These are phyloP conservation scores for Deinandra increscens DNA, from an alignment of 129 eudicot species.

Conservation along the genomic window DNA sequence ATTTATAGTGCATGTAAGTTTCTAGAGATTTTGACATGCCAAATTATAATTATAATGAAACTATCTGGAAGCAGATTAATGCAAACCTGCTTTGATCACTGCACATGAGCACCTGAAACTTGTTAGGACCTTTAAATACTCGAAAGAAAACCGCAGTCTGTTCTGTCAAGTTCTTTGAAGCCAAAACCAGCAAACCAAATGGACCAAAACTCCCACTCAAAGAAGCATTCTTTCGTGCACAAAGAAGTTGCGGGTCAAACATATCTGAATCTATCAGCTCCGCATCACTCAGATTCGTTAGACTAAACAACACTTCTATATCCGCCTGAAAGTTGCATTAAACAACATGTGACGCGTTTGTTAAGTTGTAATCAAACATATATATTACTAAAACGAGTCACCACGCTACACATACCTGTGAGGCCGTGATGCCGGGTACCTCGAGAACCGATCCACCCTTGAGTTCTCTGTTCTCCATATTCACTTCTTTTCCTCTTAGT, in stretches of 20 bases:
- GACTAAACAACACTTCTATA: slow-evolving; percentile 33
- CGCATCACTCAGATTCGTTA: slow-evolving; percentile 13
- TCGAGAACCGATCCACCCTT: slow-evolving; percentile 35
- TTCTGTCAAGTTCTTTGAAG: slow-evolving; percentile 46
- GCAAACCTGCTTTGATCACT: slow-evolving; percentile 43
- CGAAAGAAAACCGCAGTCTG: slow-evolving; percentile 39
- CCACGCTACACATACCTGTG: slow-evolving; percentile 49
- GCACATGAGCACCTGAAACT: slow-evolving; percentile 35
- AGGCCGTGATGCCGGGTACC: slow-evolving; percentile 41
- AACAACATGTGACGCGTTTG: neutral
- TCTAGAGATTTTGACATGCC: neutral
- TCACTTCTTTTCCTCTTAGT: slow-evolving; percentile 39
- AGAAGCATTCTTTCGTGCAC: slow-evolving; percentile 43
- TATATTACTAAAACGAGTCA: neutral
- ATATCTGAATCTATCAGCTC: slow-evolving; percentile 32
- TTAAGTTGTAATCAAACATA: neutral
- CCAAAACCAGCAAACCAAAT: slow-evolving; percentile 41
- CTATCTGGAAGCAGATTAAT: neutral
- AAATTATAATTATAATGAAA: neutral
- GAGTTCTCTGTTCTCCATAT: slow-evolving; percentile 18
- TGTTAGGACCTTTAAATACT: slow-evolving; percentile 35
- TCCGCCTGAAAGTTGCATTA: slow-evolving; percentile 34
- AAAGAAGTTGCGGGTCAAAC: slow-evolving; percentile 39
- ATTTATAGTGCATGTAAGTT: neutral
- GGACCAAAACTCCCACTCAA: slow-evolving; percentile 41